Evolutionary conservation across 108 stramenopile genomes (phyloP), one percentile per base, ranked within the genome.

Genomic region (Phaeodactylum tricornutum): DNA sequence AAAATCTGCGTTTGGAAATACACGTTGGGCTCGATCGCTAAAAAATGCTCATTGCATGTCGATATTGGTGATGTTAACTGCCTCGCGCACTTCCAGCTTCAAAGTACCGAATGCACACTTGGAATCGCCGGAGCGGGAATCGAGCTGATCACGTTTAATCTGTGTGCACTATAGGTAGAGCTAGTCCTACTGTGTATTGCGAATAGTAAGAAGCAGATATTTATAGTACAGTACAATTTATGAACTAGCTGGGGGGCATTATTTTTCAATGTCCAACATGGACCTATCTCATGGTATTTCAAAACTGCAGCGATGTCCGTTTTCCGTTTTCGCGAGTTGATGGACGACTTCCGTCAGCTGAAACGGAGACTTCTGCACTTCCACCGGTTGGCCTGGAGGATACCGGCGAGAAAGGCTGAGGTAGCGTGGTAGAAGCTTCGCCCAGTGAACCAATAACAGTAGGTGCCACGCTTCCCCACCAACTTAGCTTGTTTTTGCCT

Each of bases 401-500:
- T 3, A 39, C 19, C 43, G 43, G 40, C 6, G 49, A 37, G 12
- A 27, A 30, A 22, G 26, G 29, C 15, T 39, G 30, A 22, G 34
- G 57, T 2, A n/a, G 9, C 20, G 36, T 17, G 16, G 49, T 22
- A 43, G 36, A 29, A 2, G 17, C 14, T 34, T 36, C 29, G n/a
- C n/a, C n/a, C 0, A 71, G 59, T 28, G 67, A 54, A n/a, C 51
- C 41, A 19, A 84, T 79, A 27, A 71, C 59, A 12, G 63, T 77
- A 22, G 83, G 83, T 20, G 67, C 65, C 4, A 84, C 66, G 29
- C 55, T 61, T 7, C 83, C 83, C 71, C 72, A 88, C 86, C 86
- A 92, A 24, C 69, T 67, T 0, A 85, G 38, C 40, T 86, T 82
- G 14, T 66, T 58, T 50, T 92, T 87, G 7, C 91, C 91, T 37